phyloP scores from a whole-genome alignment of 805 yeast species.

The Helenozyma rhizophorensis region DNA sequence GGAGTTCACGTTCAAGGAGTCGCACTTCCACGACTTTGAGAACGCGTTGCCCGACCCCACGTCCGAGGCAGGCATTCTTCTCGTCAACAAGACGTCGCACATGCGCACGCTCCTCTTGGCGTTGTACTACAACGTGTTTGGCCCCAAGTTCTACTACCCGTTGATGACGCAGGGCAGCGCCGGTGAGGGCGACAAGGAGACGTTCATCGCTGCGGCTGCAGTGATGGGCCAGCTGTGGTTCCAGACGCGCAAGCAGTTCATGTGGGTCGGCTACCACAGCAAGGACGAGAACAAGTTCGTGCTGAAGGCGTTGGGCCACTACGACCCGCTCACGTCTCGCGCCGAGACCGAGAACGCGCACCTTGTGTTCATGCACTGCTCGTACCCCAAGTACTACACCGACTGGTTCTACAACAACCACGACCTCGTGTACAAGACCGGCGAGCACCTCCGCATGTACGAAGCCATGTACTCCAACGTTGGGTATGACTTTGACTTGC shows the following conservation, averaged over 20 bases:
- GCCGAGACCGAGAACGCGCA: constrained; percentile 13
- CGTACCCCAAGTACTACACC: constrained; percentile 48
- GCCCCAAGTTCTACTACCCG: constrained; percentile 65
- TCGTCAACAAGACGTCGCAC: constrained; percentile 58
- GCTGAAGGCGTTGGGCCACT: constrained; percentile 30
- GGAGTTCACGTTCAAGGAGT: constrained; percentile 22
- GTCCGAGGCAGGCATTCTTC: constrained; percentile 66
- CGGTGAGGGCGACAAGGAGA: constrained; percentile 81
- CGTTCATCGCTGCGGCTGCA: constrained; percentile 66
- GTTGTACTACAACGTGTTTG: constrained; percentile 60
- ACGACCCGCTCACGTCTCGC: constrained; percentile 32
- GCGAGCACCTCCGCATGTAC: constrained; percentile 40
- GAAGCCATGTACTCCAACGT: constrained; percentile 28
- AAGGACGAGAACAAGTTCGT: constrained; percentile 21
- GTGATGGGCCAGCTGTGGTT: constrained; percentile 45
- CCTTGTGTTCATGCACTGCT: constrained; percentile 50
- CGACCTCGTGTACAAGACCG: constrained; percentile 29
- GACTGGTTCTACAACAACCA: constrained; percentile 21
- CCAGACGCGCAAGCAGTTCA: constrained; percentile 47
- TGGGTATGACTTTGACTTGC: constrained; percentile 41
- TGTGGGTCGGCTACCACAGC: constrained; percentile 36
- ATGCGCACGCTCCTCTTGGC: constrained; percentile 54
- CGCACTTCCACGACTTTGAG: constrained; percentile 55
- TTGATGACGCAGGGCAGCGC: constrained; percentile 67
- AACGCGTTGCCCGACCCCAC: constrained; percentile 66